These are phyloP conservation scores for Serendipita sp. DNA, from an alignment of 768 basidiomycete genomes.

Conservation along the genomic window DNA sequence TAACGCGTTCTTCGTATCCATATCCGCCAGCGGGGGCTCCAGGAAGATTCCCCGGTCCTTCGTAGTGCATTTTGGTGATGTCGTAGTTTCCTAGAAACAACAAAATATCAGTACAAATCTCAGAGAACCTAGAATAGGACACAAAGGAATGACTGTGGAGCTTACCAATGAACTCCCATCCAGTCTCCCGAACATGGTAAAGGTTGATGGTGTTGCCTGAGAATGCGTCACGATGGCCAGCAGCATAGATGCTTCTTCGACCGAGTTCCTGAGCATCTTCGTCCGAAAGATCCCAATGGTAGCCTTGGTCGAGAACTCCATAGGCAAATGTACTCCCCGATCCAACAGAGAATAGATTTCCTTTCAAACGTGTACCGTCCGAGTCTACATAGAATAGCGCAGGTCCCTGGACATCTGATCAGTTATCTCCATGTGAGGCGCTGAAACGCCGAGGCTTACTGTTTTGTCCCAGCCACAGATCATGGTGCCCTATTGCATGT, in stretches of 20 bases:
- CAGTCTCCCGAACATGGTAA: slow-evolving; percentile 86
- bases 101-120: slow-evolving; percentile 1
- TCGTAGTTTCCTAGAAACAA: slow-evolving; percentile 69
- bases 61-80: slow-evolving; percentile 77
- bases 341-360: slow-evolving; percentile 96
- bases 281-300: slow-evolving; percentile 80
- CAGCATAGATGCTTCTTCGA: slow-evolving; percentile 85
- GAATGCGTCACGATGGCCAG: slow-evolving; percentile 91
- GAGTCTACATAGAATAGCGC: slow-evolving; percentile 96
- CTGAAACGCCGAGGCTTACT: slow-evolving; percentile 26
- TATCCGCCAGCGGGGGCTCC: slow-evolving; percentile 54
- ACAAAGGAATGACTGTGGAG: slow-evolving; percentile 7
- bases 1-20: slow-evolving; percentile 53
- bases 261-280: slow-evolving; percentile 92
- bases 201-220: slow-evolving; percentile 93
- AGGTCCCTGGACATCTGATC: slow-evolving; percentile 44
- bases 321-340: slow-evolving; percentile 99
- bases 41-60: slow-evolving; percentile 56
- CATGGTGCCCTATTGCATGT: slow-evolving; percentile 75
- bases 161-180: slow-evolving; percentile 89
- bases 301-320: slow-evolving; percentile 92
- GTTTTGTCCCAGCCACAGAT: slow-evolving; percentile 99
- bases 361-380: slow-evolving; percentile 88
- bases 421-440: not conserved
- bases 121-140: too few relatives aligned